Evolutionary conservation across 1,284 basidiomycete genomes (phyloP).

Genomic region (Melampsora larici-populina): DNA sequence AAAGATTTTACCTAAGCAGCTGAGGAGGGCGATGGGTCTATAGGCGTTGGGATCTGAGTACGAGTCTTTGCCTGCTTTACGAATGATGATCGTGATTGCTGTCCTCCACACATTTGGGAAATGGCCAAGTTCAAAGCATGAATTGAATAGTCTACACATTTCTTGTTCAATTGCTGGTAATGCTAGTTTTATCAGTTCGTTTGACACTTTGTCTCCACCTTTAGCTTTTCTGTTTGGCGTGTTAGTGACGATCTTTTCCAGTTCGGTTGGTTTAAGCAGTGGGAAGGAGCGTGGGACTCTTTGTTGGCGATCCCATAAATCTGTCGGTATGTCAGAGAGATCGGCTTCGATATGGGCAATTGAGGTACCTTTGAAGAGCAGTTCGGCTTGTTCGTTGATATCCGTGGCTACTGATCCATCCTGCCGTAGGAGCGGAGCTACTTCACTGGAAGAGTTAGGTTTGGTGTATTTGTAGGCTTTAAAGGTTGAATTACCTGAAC

Average conservation of each 20-base stretch:
- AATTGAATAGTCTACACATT: too few species aligned
- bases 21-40: background rate
- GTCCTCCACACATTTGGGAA: background rate
- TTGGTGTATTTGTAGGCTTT: constrained; percentile 21
- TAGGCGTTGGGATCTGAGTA: background rate
- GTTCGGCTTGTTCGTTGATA: background rate
- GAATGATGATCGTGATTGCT: constrained; percentile 7
- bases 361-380: background rate
- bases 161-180: too few species aligned
- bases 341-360: too few species aligned
- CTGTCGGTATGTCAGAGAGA: too few species aligned
- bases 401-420: background rate
- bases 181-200: constrained; percentile 2
- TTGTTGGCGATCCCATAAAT: too few species aligned
- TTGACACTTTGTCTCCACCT: background rate
- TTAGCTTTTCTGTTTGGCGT: too few species aligned
- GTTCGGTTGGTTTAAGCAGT: too few species aligned
- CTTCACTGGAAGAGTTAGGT: background rate
- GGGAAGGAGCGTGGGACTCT: too few species aligned
- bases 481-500: background rate
- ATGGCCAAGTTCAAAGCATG: too few species aligned
- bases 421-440: background rate
- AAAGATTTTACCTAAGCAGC: constrained; percentile 3
- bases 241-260: too few species aligned
- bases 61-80: background rate